Percentiles rank a stretch among this genome's conserved stretches.
Evolutionary conservation across 2,329 filamentous ascomycete species (phyloP).

Genomic region (Exophiala sp.): DNA sequence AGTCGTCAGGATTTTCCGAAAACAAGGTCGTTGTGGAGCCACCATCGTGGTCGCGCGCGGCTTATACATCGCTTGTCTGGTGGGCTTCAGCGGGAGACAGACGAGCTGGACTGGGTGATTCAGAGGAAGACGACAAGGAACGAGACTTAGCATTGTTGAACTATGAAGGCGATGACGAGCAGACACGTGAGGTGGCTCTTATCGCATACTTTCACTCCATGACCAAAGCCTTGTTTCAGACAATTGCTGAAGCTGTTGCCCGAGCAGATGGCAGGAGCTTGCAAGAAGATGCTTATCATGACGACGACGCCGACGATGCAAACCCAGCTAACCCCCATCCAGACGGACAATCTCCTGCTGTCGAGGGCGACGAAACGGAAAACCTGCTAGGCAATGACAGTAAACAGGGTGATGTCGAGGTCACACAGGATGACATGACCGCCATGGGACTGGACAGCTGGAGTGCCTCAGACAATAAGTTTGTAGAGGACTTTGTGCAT

Average conservation of each 20-base stretch:
- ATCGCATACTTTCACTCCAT: slow-evolving; percentile 50
- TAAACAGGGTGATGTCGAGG: slow-evolving; percentile 33
- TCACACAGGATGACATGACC: slow-evolving; percentile 44
- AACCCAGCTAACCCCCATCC: slow-evolving; percentile 1
- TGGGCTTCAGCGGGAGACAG: slow-evolving; percentile 64
- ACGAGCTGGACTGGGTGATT: slow-evolving; percentile 52
- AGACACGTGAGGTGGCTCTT: slow-evolving; percentile 46
- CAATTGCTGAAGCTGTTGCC: slow-evolving; percentile 40
- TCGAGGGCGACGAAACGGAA: slow-evolving; percentile 27
- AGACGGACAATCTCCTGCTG: slow-evolving; percentile 13
- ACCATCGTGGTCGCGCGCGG: slow-evolving; percentile 57
- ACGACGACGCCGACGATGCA: slow-evolving; percentile 23
- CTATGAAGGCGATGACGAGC: slow-evolving; percentile 34
- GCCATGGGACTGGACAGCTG: slow-evolving; percentile 50
- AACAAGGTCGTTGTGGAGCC: slow-evolving; percentile 51
- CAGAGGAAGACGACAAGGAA: slow-evolving; percentile 48
- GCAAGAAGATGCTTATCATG: slow-evolving; percentile 20
- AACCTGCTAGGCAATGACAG: slow-evolving; percentile 23
- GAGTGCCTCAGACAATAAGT: slow-evolving; percentile 45
- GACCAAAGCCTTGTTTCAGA: slow-evolving; percentile 45
- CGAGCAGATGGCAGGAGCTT: slow-evolving; percentile 35
- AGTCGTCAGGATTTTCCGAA: slow-evolving; percentile 41
- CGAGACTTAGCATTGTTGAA: slow-evolving; percentile 43
- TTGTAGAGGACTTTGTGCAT: slow-evolving; percentile 44
- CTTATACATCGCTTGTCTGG: slow-evolving; percentile 64